A percentile compares a stretch with the other conserved stretches of the same genome.
phyloP scores from a whole-genome alignment of 225 moss, liverwort and hornwort species.

The Asterella californica region DNA sequence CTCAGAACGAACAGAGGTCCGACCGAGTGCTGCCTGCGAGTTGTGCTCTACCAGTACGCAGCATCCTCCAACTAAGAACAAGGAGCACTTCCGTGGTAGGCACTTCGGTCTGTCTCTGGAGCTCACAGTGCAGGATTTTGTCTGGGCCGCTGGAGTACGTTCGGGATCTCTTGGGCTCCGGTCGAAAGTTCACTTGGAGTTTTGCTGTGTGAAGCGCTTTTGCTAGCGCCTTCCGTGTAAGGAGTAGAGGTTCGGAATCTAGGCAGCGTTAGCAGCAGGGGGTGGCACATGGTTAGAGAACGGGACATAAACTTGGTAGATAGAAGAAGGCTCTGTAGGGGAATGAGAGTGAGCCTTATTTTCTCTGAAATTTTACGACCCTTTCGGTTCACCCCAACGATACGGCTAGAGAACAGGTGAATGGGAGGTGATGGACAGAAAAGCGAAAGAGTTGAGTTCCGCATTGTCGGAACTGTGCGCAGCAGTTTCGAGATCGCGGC shows the following conservation, averaged over 20 bases:
- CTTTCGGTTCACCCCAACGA: background rate
- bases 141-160: background rate
- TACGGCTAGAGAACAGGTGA: background rate
- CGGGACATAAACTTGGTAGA: background rate
- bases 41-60: background rate
- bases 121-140: background rate
- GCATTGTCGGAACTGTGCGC: background rate
- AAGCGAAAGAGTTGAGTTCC: background rate
- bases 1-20: too few relatives aligned
- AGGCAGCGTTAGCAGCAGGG: background rate
- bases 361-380: background rate
- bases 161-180: background rate
- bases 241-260: background rate
- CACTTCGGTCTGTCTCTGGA: background rate
- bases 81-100: background rate
- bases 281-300: background rate
- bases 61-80: background rate
- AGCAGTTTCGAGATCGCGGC: background rate
- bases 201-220: background rate
- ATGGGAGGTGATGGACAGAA: background rate
- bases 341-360: background rate
- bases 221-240: background rate
- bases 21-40: background rate
- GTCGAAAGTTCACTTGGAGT: background rate
- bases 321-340: background rate